phyloP scores from a whole-genome alignment of 2,329 filamentous ascomycete species.

The Scolecobasidium constrictum region DNA sequence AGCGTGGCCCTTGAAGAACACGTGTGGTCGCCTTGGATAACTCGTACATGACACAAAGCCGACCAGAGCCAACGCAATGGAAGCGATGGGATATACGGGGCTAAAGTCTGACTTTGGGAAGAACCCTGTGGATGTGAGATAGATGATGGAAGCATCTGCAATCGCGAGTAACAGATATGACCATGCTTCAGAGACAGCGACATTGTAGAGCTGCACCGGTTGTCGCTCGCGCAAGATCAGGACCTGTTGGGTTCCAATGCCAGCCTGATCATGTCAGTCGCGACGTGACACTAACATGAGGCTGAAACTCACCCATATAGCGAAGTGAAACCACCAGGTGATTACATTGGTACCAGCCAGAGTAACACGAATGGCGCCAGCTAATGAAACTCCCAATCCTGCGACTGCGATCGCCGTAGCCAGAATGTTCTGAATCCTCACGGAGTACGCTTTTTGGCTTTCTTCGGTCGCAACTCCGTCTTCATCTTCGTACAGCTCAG shows the following conservation, averaged over 20 bases:
- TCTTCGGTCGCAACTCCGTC: conserved; percentile 60
- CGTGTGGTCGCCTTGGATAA: conserved; percentile 9
- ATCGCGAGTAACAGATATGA: background rate
- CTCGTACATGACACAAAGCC: conserved; percentile 3
- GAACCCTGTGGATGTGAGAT: conserved; percentile 2
- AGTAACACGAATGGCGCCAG: conserved; percentile 1
- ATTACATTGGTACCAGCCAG: background rate
- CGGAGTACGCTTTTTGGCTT: conserved; percentile 51
- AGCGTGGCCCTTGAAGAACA: conserved; percentile 4
- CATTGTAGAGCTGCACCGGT: background rate
- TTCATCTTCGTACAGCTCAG: conserved; percentile 47
- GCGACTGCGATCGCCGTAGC: conserved; percentile 1
- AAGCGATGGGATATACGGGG: background rate
- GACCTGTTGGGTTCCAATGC: background rate
- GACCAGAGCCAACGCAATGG: background rate
- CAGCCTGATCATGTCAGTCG: background rate
- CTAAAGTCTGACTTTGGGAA: background rate
- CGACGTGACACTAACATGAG: background rate
- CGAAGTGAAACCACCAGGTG: background rate
- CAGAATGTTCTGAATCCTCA: conserved; percentile 43
- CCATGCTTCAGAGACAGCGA: conserved; percentile 3
- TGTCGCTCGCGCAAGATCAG: background rate
- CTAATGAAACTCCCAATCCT: conserved; percentile 9
- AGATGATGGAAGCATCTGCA: background rate
- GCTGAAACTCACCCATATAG: background rate